Evolutionary conservation across 768 basidiomycete species (phyloP), one percentile per base, ranked within the genome.

Genomic region (Scleroderma citrinum): DNA sequence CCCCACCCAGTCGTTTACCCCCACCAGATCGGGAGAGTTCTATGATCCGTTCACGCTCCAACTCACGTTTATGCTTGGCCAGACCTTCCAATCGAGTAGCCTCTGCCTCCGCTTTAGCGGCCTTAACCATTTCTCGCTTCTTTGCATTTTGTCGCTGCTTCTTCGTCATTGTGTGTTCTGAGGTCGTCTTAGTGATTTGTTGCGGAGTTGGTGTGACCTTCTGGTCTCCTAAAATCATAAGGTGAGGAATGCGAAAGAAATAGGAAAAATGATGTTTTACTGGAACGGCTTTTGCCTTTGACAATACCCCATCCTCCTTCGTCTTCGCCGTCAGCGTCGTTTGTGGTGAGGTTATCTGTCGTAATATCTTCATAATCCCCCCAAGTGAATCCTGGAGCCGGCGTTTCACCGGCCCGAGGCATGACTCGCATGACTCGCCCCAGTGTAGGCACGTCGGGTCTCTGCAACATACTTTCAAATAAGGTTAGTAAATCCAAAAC

Each of bases 271-370:
- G n/a, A 44, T 26, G 46, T 42, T 71, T 49, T 64, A 80, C 77
- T 72, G 21, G 66, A 55, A 41, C 70, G 72, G 34, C 66, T 61
- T 49, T 75, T 74, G 56, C 79, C 78, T 66, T 72, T 77, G 56
- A 92, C 87, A 37, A 88, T 78, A 20, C 80, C 85, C 90, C 88
- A 91, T 16, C 71, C 74, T 2, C 81, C 85, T 44, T 84, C 87
- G 47, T 87, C 87, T 60, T 86, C 87, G 23, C 77, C 81, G 50
- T 81, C 84, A 5, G 77, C 80, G 38, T 81, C 82, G 43, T 75
- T 75, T n/a, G 71, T 74, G 11, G 67, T 74, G 34, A 66, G 61
- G 30, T 54, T 56, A 0, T 60, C 67, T 16, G 59, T 59, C 44
- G 76, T 63, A 19, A 78, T 78, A 45, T 87, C 83, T 49, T 88